Evolutionary conservation across 179 eudicot genomes (phyloP), one percentile per base, ranked within the genome.

Genomic region (Drosera spatulata): DNA sequence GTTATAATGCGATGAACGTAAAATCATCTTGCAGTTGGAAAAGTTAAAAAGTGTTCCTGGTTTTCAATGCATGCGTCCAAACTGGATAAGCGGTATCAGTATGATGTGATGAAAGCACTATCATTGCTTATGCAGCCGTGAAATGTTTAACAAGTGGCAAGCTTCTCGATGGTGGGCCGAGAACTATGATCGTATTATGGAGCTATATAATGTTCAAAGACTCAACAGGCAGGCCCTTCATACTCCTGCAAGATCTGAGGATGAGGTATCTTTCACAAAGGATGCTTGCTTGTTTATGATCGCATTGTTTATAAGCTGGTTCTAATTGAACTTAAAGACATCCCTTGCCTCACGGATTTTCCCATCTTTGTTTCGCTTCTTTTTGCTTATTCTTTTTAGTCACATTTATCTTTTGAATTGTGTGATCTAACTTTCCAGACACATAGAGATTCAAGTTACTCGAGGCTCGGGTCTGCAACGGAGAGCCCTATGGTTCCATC

Each of bases 161-260:
- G 99, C 99, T 66, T 96, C 89, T 68, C 73, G 85, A 70, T 93
- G 99, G 99, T 93, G 99, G 99, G 99, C 95, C 14, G 99, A 93
- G 59, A 93, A 89, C 63, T 93, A 72, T 50, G 99, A 93, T 55
- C 65, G 99, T 61, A 86, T 93, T 33, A 89, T 86, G 99, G 99
- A 93, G 79, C 90, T 93, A 46, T 93, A 93, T 66, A 89, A 93
- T 61, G 97, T 93, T 14, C 99, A 84, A 64, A 84, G 84, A 80
- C 89, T 93, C 84, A 93, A 86, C 53, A 77, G 80, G 58, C 99
- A 93, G 79, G 95, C 95, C 60, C 80, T 89, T 61, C 69, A 86
- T 64, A 93, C 99, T 50, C 99, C 99, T 2, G 66, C 82, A 42
- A 77, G 88, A 62, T 89, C 99, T 38, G 99, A 93, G 66, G 86